Conservation (phyloP, 176 grass and related monocot species). For the Saccharum spontaneum region DNA sequence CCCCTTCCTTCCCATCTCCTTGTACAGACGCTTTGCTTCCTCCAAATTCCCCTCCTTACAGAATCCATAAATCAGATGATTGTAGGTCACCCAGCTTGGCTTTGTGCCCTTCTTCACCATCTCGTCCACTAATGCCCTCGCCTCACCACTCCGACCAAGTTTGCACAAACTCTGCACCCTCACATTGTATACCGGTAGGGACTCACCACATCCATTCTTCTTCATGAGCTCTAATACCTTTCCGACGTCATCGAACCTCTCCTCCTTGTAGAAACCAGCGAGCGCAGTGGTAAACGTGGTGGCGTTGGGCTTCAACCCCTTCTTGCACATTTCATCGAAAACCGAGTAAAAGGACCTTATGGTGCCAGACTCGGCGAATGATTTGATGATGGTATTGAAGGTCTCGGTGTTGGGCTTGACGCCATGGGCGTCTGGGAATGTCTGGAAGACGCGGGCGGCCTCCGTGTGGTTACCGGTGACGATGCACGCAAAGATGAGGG, state of each 20-base stretch:
- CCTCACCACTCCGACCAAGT: slow-evolving; percentile 51
- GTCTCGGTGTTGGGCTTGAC: slow-evolving; percentile 59
- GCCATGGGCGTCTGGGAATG: slow-evolving; percentile 57
- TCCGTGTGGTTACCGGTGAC: slow-evolving; percentile 59
- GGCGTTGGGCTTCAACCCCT: slow-evolving; percentile 50
- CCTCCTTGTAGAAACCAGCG: slow-evolving; percentile 78
- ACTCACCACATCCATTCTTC: slow-evolving; percentile 52
- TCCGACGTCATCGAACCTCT: slow-evolving; percentile 67
- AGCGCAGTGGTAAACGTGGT: slow-evolving; percentile 67
- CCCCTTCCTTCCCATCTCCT: slow-evolving; percentile 61
- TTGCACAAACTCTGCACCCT: slow-evolving; percentile 88
- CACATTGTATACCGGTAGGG: slow-evolving; percentile 59
- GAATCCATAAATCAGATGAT: slow-evolving; percentile 67
- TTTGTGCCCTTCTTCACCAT: slow-evolving; percentile 65
- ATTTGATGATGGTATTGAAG: slow-evolving; percentile 74
- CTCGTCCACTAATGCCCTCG: slow-evolving; percentile 58
- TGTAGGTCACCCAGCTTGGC: slow-evolving; percentile 74
- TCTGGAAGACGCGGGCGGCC: slow-evolving; percentile 64
- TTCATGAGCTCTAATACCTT: slow-evolving; percentile 86
- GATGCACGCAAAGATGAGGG: slow-evolving; percentile 81
- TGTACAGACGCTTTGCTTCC: slow-evolving; percentile 71
- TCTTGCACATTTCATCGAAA: slow-evolving; percentile 77
- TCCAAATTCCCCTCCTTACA: slow-evolving; percentile 74
- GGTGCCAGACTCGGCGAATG: slow-evolving; percentile 74
- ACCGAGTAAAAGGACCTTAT: slow-evolving; percentile 82